A percentile compares a stretch with the other conserved stretches of the same genome.
These are phyloP conservation scores for Candida adriatica DNA, from an alignment of 805 yeast species.

Conservation along the genomic window DNA sequence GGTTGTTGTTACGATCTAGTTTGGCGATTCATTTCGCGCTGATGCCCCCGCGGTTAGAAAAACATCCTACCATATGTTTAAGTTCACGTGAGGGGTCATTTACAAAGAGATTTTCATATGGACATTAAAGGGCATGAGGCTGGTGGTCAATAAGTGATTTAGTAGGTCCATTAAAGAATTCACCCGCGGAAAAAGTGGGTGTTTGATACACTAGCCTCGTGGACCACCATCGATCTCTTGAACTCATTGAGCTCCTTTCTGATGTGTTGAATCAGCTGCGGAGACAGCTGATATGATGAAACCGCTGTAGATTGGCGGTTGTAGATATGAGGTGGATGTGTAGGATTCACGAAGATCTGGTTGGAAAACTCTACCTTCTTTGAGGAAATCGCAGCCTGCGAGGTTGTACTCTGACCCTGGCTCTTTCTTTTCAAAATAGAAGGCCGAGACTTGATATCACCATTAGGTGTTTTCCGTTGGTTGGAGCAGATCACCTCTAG, in stretches of 20 bases:
- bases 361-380: constrained; percentile 40
- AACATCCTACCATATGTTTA: too few species aligned
- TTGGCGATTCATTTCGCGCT: too few species aligned
- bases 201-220: constrained; percentile 48
- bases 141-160: too few species aligned
- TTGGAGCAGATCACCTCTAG: constrained; percentile 16
- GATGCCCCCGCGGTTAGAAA: too few species aligned
- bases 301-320: constrained; percentile 44
- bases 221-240: constrained; percentile 67
- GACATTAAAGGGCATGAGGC: too few species aligned
- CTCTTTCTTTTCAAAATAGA: constrained; percentile 6
- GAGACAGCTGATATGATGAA: constrained; percentile 35
- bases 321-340: constrained; percentile 45
- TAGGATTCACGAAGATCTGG: constrained; percentile 41
- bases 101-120: too few species aligned
- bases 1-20: too few species aligned
- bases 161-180: too few species aligned
- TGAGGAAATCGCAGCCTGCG: neutral
- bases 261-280: constrained; percentile 44
- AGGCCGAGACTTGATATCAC: constrained; percentile 1
- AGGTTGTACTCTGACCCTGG: constrained; percentile 1
- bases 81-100: too few species aligned
- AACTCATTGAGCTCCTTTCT: constrained; percentile 58
- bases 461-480: constrained; percentile 7
- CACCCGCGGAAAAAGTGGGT: constrained; percentile 57